phyloP scores from a whole-genome alignment of 2,329 filamentous ascomycete genomes.

The Clonostachys sp. region DNA sequence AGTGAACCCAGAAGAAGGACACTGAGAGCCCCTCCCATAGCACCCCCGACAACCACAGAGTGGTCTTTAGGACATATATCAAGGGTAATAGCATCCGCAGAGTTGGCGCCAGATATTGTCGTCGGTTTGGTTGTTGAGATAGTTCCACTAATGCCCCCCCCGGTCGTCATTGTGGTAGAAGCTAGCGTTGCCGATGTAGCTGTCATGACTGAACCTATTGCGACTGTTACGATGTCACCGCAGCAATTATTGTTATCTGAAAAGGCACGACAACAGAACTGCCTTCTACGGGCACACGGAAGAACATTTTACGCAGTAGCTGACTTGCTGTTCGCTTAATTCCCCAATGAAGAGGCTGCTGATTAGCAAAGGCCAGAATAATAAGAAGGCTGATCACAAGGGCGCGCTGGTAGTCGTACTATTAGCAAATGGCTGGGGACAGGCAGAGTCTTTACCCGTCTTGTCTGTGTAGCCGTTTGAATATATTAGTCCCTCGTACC shows the following conservation, averaged over 20 bases:
- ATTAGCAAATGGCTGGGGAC: slow-evolving; percentile 8
- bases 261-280: slow-evolving; percentile 9
- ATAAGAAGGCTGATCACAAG: neutral
- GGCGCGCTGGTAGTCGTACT: slow-evolving; percentile 1
- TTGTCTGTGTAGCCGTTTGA: slow-evolving; percentile 12
- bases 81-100: neutral
- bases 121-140: too few relatives aligned
- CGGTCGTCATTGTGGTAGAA: neutral
- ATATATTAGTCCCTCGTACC: slow-evolving; percentile 9
- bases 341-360: slow-evolving; percentile 4
- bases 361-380: neutral
- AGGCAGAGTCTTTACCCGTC: slow-evolving; percentile 5
- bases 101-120: neutral
- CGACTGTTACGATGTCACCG: slow-evolving; percentile 2
- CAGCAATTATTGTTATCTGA: slow-evolving; percentile 8
- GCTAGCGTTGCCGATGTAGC: too few relatives aligned
- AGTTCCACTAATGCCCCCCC: neutral
- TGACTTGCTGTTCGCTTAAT: too few relatives aligned
- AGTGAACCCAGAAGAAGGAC: slow-evolving; percentile 11
- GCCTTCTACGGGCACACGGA: slow-evolving; percentile 6
- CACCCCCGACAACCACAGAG: slow-evolving; percentile 10
- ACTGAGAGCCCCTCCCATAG: slow-evolving; percentile 11
- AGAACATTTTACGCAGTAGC: slow-evolving; percentile 6
- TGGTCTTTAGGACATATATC: slow-evolving; percentile 10
- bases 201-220: slow-evolving; percentile 3